phyloP scores from a whole-genome alignment of 768 basidiomycete species.

The Rhodosporidiobolus odoratus region DNA sequence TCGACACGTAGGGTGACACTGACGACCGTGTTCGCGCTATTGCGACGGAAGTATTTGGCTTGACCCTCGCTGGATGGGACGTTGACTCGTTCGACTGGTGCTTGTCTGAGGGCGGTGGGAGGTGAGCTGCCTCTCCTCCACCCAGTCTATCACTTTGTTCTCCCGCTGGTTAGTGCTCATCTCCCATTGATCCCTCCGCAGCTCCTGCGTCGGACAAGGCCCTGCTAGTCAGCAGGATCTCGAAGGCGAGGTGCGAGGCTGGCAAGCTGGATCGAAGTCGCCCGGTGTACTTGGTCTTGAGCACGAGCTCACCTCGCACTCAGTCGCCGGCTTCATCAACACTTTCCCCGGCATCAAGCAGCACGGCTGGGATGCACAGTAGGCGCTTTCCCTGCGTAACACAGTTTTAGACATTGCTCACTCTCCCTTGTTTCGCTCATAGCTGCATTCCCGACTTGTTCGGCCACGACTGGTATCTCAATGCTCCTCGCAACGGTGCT shows the following conservation, averaged over 20 bases:
- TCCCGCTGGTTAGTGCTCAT: too few relatives aligned
- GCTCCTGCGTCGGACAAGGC: conserved; percentile 11
- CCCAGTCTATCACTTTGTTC: neutral
- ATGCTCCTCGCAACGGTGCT: conserved; percentile 12
- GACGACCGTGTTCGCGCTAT: conserved; percentile 80
- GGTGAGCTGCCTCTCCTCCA: neutral
- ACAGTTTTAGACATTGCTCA: neutral
- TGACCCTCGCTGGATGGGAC: conserved; percentile 63
- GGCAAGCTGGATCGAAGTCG: neutral
- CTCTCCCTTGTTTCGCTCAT: neutral
- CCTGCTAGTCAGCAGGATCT: conserved; percentile 1
- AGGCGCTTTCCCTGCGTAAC: conserved; percentile 47
- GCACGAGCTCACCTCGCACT: conserved; percentile 65
- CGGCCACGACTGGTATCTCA: conserved; percentile 19
- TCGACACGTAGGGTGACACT: conserved; percentile 50
- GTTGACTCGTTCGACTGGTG: conserved; percentile 53
- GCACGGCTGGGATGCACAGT: conserved; percentile 63
- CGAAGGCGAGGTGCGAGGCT: conserved; percentile 9
- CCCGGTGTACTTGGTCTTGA: conserved; percentile 72
- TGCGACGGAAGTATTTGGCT: conserved; percentile 76
- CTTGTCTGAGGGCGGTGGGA: neutral
- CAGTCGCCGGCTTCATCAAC: conserved; percentile 60
- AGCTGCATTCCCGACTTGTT: conserved; percentile 28
- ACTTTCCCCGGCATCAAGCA: conserved; percentile 51
- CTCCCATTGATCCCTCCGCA: neutral